Base-by-base conservation (phyloP, 139 green algal species). In the Haematococcus sp. region DNA sequence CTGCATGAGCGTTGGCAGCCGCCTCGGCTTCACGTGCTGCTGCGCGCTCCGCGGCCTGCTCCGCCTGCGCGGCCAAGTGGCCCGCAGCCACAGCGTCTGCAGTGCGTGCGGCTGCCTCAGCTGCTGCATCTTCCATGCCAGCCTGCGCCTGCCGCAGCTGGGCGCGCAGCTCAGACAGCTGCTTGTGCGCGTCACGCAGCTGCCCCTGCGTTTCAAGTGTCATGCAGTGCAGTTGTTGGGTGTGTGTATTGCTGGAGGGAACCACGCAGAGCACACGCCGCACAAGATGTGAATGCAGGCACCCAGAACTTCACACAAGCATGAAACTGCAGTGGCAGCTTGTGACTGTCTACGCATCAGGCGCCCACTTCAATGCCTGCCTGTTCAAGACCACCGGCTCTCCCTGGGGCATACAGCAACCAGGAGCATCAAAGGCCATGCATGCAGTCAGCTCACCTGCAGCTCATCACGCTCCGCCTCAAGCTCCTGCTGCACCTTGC, bases 381-480 rank as follows among this genome's bases (percentile, higher is more conserved):
- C n/a, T n/a, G n/a, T n/a, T n/a, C n/a, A n/a, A n/a, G n/a, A n/a
- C n/a, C n/a, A n/a, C n/a, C n/a, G n/a, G n/a, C n/a, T n/a, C n/a
- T n/a, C n/a, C n/a, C n/a, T n/a, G n/a, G n/a, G n/a, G n/a, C n/a
- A n/a, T n/a, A n/a, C n/a, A n/a, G n/a, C 22, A 68, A 23, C 4
- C 5, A 46, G 59, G 4, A 35, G 59, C 59, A 67, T 4, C 59
- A 67, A 23, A 67, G n/a, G n/a, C n/a, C n/a, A n/a, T n/a, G n/a
- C 46, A 0, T 22, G n/a, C 49, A 25, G 30, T 19, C 31, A n/a
- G 32, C 19, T 33, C 7, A n/a, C 81, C 81, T 83, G 77, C 68
- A 82, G 68, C 60, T 79, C 79, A 44, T 86, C 77, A 28, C 80
- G 52, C 74, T 86, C 83, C 17, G 71, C 77, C 72, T 86, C 83